A percentile compares a stretch with the other conserved stretches of the same genome.
Evolutionary conservation across 2,329 filamentous ascomycete genomes (phyloP).

Genomic region (Helicocarpus griseus): DNA sequence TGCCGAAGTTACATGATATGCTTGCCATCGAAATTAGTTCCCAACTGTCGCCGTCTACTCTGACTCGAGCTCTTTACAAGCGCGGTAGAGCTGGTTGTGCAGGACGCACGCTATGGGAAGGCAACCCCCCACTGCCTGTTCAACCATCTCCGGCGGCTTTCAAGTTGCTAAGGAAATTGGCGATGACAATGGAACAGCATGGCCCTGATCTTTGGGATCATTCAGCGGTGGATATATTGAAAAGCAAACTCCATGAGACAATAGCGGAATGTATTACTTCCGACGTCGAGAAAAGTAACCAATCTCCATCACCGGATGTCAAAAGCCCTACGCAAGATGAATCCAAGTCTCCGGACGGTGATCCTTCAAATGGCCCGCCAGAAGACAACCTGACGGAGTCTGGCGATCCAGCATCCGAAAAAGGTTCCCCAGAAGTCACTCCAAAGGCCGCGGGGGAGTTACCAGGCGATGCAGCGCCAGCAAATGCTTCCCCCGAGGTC

Average conservation of each 20-base stretch:
- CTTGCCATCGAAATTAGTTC: slow-evolving; percentile 48
- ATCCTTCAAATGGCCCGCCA: not conserved
- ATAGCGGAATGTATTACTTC: slow-evolving; percentile 29
- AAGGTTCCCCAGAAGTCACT: not conserved
- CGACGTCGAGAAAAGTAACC: slow-evolving; percentile 11
- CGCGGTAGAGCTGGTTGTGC: slow-evolving; percentile 43
- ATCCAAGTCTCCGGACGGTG: not conserved
- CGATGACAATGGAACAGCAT: slow-evolving; percentile 55
- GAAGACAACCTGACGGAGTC: slow-evolving; percentile 4
- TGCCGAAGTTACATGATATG: slow-evolving; percentile 55
- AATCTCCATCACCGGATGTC: not conserved
- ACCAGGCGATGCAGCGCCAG: too few relatives aligned
- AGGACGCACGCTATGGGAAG: slow-evolving; percentile 70
- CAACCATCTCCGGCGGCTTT: slow-evolving; percentile 71
- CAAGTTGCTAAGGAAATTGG: slow-evolving; percentile 57
- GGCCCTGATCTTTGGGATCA: slow-evolving; percentile 78
- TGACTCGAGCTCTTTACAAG: slow-evolving; percentile 31
- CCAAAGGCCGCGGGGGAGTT: too few relatives aligned
- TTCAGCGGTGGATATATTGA: slow-evolving; percentile 54
- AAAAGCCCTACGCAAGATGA: not conserved
- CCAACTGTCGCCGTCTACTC: slow-evolving; percentile 32
- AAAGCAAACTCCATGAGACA: slow-evolving; percentile 43
- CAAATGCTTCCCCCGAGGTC: not conserved
- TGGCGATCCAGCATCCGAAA: not conserved
- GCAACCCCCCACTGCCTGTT: slow-evolving; percentile 60